Base-by-base conservation (phyloP, 306 rosid species). In the Purshia tridentata region DNA sequence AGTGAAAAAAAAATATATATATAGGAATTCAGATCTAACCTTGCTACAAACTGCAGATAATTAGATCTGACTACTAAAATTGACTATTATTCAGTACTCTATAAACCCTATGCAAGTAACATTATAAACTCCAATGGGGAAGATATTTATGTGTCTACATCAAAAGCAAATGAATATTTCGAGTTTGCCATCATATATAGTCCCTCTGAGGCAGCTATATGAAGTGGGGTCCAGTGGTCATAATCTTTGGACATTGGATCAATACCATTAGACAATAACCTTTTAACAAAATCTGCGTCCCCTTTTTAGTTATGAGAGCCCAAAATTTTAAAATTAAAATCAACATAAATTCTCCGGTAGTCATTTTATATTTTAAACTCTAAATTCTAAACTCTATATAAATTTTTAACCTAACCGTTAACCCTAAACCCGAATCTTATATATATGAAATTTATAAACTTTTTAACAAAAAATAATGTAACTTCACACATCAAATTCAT, bases 211-310 rank as follows among this genome's bases (percentile, higher is more conserved):
- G 95, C 89, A 69, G 97, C 95, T 49, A 91, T 68, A 67, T 94
- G 99, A 8, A 94, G 90, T 18, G 97, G 93, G 47, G 91, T 91
- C 77, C 99, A 92, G 65, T 75, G 80, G 81, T 91, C 99, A 64
- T 88, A 94, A 73, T 91, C 99, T 80, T 87, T 94, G 53, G 78
- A 81, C 81, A 91, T 90, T 57, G 97, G 96, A 81, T 94, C 97
- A 82, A 94, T 61, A 9, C 96, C 99, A 82, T 91, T 60, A 57
- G 85, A 79, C 74, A 94, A 65, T 60, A 89, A 77, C 80, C 96
- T 87, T 84, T 68, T 85, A 55, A 94, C 82, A 73, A 87, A 83
- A 63, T 94, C 96, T 37, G 93, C 74, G 78, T 94, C 97, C 67
- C 98, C 97, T 88, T 81, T 88, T 77, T n/a, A n/a, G n/a, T n/a